Conservation (phyloP, 768 basidiomycete genomes). For the Tricholoma furcatifolium region DNA sequence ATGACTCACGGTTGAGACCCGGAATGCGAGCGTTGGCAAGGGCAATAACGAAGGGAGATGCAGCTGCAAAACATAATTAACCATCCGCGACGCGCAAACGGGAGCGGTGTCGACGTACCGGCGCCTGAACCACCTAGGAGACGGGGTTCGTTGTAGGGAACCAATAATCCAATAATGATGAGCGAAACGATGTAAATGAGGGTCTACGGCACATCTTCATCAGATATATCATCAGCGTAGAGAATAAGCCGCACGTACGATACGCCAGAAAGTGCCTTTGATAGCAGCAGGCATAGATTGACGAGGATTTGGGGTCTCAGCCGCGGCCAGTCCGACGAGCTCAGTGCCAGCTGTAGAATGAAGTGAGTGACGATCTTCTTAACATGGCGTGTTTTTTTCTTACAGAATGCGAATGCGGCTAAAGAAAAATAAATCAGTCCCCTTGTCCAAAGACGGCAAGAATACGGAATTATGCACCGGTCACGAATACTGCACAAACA, state of each 20-base stretch:
- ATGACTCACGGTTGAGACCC: constrained; percentile 36
- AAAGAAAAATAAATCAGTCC: neutral
- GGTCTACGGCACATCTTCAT: constrained; percentile 25
- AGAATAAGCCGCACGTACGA: constrained; percentile 25
- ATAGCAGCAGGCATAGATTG: constrained; percentile 42
- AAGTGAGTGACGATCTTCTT: neutral
- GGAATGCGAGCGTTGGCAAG: constrained; percentile 37
- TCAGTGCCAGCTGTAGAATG: constrained; percentile 39
- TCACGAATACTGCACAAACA: constrained; percentile 45
- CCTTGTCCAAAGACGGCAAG: neutral
- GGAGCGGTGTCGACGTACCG: constrained; percentile 12
- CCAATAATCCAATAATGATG: constrained; percentile 39
- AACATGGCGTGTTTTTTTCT: constrained; percentile 4
- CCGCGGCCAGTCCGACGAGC: constrained; percentile 44
- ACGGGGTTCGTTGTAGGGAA: constrained; percentile 37
- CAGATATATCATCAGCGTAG: neutral
- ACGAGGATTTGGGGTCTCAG: constrained; percentile 46
- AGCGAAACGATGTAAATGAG: constrained; percentile 44
- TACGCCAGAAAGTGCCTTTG: constrained; percentile 49
- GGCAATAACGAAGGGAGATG: constrained; percentile 46
- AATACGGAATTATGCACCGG: constrained; percentile 21
- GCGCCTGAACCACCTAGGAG: constrained; percentile 36
- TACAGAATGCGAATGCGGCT: constrained; percentile 40
- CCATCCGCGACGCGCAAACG: too few relatives aligned
- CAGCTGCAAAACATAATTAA: constrained; percentile 19